Conservation (phyloP, 1,284 basidiomycete species). For the Ustilago esculenta region DNA sequence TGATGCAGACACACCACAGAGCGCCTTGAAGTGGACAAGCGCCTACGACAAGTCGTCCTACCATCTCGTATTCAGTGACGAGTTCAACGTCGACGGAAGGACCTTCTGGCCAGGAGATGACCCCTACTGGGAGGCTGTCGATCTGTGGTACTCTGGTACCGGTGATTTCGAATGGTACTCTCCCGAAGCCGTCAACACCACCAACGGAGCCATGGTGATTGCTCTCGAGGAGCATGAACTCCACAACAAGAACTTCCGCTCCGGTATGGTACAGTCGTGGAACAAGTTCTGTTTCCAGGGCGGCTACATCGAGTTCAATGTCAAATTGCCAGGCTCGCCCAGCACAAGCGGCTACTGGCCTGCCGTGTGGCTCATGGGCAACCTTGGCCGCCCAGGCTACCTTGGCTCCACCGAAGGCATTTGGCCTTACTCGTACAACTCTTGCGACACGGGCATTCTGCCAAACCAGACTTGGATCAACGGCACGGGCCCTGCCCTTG, state of each 20-base stretch:
- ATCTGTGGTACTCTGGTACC: constrained; percentile 66
- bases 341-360: constrained; percentile 70
- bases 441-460: constrained; percentile 65
- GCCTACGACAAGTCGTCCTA: constrained; percentile 44
- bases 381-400: constrained; percentile 64
- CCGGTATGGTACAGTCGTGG: constrained; percentile 66
- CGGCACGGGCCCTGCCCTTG: constrained; percentile 49
- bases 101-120: constrained; percentile 69
- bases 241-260: constrained; percentile 64
- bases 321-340: constrained; percentile 51
- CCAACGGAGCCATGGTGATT: constrained; percentile 54
- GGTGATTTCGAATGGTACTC: constrained; percentile 67
- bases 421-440: constrained; percentile 68
- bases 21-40: constrained; percentile 37
- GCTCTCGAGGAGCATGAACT: constrained; percentile 50
- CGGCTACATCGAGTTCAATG: constrained; percentile 62
- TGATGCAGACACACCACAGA: constrained; percentile 53
- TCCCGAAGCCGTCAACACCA: constrained; percentile 62
- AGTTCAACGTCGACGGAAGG: constrained; percentile 77
- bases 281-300: constrained; percentile 67
- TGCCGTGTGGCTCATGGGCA: constrained; percentile 64
- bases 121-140: constrained; percentile 64
- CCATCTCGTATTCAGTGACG: constrained; percentile 77
- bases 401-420: constrained; percentile 63
- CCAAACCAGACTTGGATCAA: constrained; percentile 56